These are phyloP conservation scores for Hymenotorrendiella dingleyae DNA, from an alignment of 2,329 filamentous ascomycete species.

Conservation along the genomic window DNA sequence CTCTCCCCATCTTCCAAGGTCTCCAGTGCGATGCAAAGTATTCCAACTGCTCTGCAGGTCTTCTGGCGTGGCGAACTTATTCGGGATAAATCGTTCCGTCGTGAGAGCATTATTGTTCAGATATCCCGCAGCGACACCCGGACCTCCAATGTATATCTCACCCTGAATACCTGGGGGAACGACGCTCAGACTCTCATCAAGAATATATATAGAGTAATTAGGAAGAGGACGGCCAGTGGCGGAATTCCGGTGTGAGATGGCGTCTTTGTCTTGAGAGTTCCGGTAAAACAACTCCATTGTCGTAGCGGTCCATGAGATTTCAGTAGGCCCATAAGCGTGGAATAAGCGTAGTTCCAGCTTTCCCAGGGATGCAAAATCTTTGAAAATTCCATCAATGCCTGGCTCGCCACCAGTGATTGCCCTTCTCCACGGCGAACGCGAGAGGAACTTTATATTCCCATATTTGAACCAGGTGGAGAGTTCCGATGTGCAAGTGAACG, in stretches of 20 bases:
- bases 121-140: constrained; percentile 27
- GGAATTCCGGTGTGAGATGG: neutral
- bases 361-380: neutral
- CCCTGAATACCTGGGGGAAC: neutral
- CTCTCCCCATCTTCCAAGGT: constrained; percentile 31
- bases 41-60: neutral
- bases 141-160: neutral
- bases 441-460: neutral
- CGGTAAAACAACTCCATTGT: neutral
- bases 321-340: neutral
- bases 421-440: neutral
- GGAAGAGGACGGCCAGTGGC: neutral
- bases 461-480: neutral
- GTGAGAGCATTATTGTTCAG: constrained; percentile 19
- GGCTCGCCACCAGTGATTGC: neutral
- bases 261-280: too few relatives aligned
- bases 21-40: constrained; percentile 33
- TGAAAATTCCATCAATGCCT: neutral
- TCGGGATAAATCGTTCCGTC: neutral
- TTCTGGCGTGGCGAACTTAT: neutral
- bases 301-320: neutral
- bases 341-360: neutral
- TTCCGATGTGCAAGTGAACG: constrained; percentile 7
- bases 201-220: neutral
- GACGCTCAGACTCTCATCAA: neutral